These are phyloP conservation scores for Serendipita sp. DNA, from an alignment of 1,284 basidiomycete genomes.

Conservation along the genomic window DNA sequence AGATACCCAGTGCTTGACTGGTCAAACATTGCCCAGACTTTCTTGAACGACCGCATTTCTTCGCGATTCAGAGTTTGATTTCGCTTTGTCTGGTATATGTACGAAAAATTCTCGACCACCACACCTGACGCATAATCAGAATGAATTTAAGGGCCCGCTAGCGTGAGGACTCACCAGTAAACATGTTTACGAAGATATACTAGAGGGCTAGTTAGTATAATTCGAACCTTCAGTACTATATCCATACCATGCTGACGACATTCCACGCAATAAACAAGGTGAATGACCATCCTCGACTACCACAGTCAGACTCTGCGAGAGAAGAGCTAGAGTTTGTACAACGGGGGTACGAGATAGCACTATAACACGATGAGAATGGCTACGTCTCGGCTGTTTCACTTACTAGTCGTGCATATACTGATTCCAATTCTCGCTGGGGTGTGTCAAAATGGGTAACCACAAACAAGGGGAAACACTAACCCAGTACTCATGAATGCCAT, in stretches of 20 bases:
- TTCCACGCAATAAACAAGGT: conserved; percentile 93
- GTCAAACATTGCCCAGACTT: conserved; percentile 81
- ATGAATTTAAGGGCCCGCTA: conserved; percentile 8
- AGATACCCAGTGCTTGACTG: conserved; percentile 69
- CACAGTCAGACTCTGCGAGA: conserved; percentile 70
- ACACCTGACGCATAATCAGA: conserved; percentile 39
- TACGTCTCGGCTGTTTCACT: conserved; percentile 21
- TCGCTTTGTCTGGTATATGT: conserved; percentile 74
- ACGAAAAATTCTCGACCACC: conserved; percentile 93
- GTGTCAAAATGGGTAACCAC: conserved; percentile 2
- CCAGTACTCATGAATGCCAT: conserved; percentile 65
- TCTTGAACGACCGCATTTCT: conserved; percentile 88
- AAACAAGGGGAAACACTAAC: conserved; percentile 24
- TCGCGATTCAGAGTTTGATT: conserved; percentile 59
- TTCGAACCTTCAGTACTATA: conserved; percentile 9
- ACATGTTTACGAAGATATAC: conserved; percentile 94
- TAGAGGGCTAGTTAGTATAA: conserved; percentile 21
- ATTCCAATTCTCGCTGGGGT: conserved; percentile 77
- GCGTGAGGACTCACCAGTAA: conserved; percentile 44
- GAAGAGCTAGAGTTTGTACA: conserved; percentile 53
- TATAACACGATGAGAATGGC: conserved; percentile 20
- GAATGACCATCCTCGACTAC: conserved; percentile 75
- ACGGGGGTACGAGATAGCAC: conserved; percentile 62
- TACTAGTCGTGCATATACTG: conserved; percentile 91
- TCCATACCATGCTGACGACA: conserved; percentile 79